Evolutionary conservation across 2,329 filamentous ascomycete species (phyloP).

Genomic region (Trichoderma semiorbis): DNA sequence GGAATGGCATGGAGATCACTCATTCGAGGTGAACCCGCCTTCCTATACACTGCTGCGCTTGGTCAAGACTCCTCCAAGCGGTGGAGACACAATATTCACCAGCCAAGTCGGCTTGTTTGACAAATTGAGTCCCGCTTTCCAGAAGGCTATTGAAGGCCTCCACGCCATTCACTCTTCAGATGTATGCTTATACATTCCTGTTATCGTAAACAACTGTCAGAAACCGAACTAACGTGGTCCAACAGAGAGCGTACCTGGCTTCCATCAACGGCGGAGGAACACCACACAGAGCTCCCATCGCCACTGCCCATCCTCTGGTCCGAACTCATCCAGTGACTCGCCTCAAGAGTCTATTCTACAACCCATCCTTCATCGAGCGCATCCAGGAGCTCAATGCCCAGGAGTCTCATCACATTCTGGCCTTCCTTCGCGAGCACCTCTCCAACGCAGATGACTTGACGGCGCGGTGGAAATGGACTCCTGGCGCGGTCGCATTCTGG

Average conservation of each 20-base stretch:
- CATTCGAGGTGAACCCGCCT: constrained; percentile 17
- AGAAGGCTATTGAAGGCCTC: constrained; percentile 14
- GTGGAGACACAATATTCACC: constrained; percentile 17
- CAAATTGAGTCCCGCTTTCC: constrained; percentile 14
- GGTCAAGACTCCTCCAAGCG: constrained; percentile 15
- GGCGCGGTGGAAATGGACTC: constrained; percentile 18
- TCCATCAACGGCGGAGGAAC: constrained; percentile 18
- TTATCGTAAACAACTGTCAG: background rate
- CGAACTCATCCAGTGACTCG: constrained; percentile 18
- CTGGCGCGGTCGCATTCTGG: constrained; percentile 17
- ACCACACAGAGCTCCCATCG: constrained; percentile 17
- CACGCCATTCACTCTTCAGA: constrained; percentile 17
- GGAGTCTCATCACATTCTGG: constrained; percentile 18
- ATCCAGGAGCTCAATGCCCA: constrained; percentile 17
- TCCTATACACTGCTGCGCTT: constrained; percentile 15
- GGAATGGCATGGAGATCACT: constrained; percentile 17
- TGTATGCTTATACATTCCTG: background rate
- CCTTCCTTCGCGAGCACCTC: constrained; percentile 18
- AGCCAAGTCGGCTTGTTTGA: constrained; percentile 16
- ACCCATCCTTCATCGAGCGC: constrained; percentile 15
- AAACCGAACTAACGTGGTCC: background rate
- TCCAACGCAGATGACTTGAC: constrained; percentile 17
- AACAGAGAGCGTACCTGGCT: constrained; percentile 13
- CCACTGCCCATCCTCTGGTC: constrained; percentile 16
- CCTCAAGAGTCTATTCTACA: constrained; percentile 15